phyloP scores from a whole-genome alignment of 495 filamentous ascomycete genomes.

The Hyaloscypha variabilis region DNA sequence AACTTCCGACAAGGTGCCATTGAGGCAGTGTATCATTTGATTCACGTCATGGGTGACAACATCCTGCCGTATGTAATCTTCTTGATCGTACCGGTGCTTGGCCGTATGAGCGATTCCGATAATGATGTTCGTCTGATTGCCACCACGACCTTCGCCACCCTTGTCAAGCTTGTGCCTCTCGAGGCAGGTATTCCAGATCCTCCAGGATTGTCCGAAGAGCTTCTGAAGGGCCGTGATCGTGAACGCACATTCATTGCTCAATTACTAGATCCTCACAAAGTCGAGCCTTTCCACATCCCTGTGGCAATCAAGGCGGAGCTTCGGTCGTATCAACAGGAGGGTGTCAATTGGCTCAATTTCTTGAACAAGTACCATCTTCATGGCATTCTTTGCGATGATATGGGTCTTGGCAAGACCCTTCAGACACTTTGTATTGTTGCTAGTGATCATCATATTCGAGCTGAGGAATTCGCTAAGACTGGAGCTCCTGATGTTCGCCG shows the following conservation, averaged over 20 bases:
- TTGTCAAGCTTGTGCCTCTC: slow-evolving; percentile 98
- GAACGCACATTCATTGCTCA: slow-evolving; percentile 96
- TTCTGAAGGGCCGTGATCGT: slow-evolving; percentile 85
- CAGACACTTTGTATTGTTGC: slow-evolving; percentile 98
- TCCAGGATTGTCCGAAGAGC: slow-evolving; percentile 83
- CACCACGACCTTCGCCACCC: slow-evolving; percentile 93
- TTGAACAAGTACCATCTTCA: slow-evolving; percentile 97
- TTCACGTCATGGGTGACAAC: slow-evolving; percentile 95
- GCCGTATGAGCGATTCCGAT: slow-evolving; percentile 98
- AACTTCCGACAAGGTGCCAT: slow-evolving; percentile 89
- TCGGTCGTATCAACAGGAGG: slow-evolving; percentile 96
- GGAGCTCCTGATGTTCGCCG: slow-evolving; percentile 72
- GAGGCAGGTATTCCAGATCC: slow-evolving; percentile 98
- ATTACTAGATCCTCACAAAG: slow-evolving; percentile 93
- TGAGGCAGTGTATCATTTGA: slow-evolving; percentile 92
- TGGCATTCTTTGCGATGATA: slow-evolving; percentile 98
- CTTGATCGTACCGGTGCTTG: slow-evolving; percentile 95
- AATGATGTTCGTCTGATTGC: slow-evolving; percentile 92
- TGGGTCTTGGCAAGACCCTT: slow-evolving; percentile 97
- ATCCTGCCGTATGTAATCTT: slow-evolving; percentile 99
- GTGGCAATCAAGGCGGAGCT: slow-evolving; percentile 96
- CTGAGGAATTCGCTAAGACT: slow-evolving; percentile 84
- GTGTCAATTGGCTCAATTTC: slow-evolving; percentile 98
- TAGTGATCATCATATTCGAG: slow-evolving; percentile 92
- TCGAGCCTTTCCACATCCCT: slow-evolving; percentile 90